Conservation (phyloP, 805 yeast genomes). For the Sugiyamaella americana region DNA sequence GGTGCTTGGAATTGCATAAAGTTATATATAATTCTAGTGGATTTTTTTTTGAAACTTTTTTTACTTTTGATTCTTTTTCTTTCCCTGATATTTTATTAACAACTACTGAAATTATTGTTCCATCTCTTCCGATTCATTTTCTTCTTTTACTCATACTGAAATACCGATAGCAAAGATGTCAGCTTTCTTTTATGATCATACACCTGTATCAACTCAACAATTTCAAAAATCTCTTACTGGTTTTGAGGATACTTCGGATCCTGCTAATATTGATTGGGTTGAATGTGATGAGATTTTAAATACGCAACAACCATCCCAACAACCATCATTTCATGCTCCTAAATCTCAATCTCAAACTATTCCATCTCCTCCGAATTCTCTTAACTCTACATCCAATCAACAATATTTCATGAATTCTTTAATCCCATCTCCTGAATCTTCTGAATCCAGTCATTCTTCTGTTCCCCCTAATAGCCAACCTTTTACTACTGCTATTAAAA, state of each 20-base stretch:
- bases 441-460: slow-evolving; percentile 1
- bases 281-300: background rate
- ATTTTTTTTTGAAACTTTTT: too few relatives aligned
- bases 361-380: background rate
- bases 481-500: too few relatives aligned
- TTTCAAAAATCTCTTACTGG: too few relatives aligned
- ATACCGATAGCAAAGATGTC: too few relatives aligned
- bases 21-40: too few relatives aligned
- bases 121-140: too few relatives aligned
- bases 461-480: background rate
- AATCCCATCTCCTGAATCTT: slow-evolving; percentile 8
- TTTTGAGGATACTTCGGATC: background rate
- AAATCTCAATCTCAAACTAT: background rate
- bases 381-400: background rate
- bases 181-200: background rate
- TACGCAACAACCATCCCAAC: too few relatives aligned
- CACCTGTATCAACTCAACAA: background rate
- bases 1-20: too few relatives aligned
- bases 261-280: background rate
- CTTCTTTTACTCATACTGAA: too few relatives aligned
- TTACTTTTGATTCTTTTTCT: too few relatives aligned
- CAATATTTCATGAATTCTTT: background rate
- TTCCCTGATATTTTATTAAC: too few relatives aligned
- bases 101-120: too few relatives aligned
- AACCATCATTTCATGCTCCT: background rate